These are phyloP conservation scores for Xylaria sp. DNA, from an alignment of 495 filamentous ascomycete genomes.

Conservation along the genomic window DNA sequence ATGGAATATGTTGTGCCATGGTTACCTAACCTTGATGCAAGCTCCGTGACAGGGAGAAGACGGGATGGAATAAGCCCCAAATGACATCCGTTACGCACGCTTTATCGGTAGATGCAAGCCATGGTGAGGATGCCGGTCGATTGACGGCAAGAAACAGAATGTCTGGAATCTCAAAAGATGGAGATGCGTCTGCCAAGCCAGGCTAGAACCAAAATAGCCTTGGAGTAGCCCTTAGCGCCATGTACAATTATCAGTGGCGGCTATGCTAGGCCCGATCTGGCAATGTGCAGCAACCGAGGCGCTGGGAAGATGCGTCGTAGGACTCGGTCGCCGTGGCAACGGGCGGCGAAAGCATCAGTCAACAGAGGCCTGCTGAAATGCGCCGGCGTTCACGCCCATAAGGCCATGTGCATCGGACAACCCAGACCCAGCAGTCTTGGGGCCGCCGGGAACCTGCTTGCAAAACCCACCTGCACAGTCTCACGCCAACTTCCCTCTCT, in stretches of 20 bases:
- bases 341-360: constrained; percentile 14
- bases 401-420: background rate
- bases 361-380: constrained; percentile 26
- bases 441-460: constrained; percentile 7
- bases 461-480: constrained; percentile 14
- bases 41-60: background rate
- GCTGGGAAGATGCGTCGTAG: background rate
- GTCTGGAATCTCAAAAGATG: constrained; percentile 18
- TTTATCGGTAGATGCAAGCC: constrained; percentile 7
- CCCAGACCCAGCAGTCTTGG: background rate
- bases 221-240: constrained; percentile 15
- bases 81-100: background rate
- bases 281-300: constrained; percentile 4
- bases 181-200: constrained; percentile 11
- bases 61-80: background rate
- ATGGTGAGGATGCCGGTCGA: background rate
- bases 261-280: constrained; percentile 12
- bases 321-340: constrained; percentile 25
- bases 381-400: constrained; percentile 4
- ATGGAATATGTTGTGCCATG: background rate
- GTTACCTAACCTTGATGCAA: background rate
- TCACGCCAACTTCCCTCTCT: background rate
- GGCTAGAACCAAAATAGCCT: constrained; percentile 7
- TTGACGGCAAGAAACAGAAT: background rate
- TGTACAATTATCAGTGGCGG: constrained; percentile 26